Evolutionary conservation across 768 basidiomycete species (phyloP).

Genomic region (Russula vinacea): DNA sequence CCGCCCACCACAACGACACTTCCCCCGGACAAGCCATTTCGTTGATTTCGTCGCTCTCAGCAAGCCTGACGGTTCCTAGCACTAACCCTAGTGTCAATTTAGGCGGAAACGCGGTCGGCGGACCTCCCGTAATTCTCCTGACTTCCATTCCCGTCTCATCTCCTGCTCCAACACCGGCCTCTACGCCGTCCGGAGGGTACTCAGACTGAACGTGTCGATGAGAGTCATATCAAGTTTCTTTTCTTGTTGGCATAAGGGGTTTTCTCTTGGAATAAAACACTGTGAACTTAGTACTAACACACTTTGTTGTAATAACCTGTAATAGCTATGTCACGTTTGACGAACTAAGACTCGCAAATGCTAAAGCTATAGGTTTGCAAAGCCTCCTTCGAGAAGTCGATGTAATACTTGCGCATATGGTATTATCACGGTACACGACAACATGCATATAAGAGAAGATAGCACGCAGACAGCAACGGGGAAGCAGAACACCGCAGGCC

Average conservation of each 20-base stretch:
- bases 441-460: slow-evolving; percentile 19
- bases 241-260: not conserved
- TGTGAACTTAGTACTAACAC: not conserved
- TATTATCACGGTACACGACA: slow-evolving; percentile 23
- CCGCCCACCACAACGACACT: slow-evolving; percentile 44
- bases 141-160: not conserved
- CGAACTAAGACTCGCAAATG: not conserved
- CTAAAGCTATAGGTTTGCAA: not conserved
- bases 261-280: not conserved
- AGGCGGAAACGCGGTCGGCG: not conserved
- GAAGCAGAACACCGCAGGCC: not conserved
- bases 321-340: not conserved
- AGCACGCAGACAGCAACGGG: slow-evolving; percentile 18
- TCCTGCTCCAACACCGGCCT: not conserved
- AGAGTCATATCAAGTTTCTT: not conserved
- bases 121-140: slow-evolving; percentile 13
- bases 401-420: slow-evolving; percentile 19
- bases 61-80: slow-evolving; percentile 36
- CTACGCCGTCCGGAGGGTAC: not conserved
- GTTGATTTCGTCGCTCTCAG: slow-evolving; percentile 4
- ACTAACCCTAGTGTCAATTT: not conserved
- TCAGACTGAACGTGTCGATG: not conserved
- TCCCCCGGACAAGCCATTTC: slow-evolving; percentile 43
- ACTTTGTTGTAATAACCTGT: not conserved
- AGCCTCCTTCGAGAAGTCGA: not conserved